Base-by-base conservation (phyloP, 345 rosid genomes). In the Lumnitzera littorea region DNA sequence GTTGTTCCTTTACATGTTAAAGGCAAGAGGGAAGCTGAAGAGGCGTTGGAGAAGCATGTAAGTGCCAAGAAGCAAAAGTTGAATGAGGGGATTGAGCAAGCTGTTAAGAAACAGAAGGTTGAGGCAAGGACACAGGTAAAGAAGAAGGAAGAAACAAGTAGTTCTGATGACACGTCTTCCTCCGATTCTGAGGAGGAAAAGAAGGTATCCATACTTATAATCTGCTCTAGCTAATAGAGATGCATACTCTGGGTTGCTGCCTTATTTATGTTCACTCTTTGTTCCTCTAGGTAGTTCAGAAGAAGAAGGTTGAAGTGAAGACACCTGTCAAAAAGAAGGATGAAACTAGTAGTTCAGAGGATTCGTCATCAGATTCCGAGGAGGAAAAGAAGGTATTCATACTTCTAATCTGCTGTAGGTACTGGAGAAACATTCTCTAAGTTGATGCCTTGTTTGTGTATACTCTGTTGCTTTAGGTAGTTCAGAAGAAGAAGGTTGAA, bases 11-110 rank as follows among this genome's bases (percentile, higher is more conserved):
- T 10, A n/a, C 50, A 58, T 15, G 55, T 47, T 31, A 3, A 55
- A 87, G 97, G 82, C 46, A 91, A 91, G 74, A 82, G 97, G 72
- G 92, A 76, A 48, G 78, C 92, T 36, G 92, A 80, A 53, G 84
- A 73, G 56, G 78, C 70, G 3, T 5, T 78, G 8, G 86, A 77
- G 55, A 79, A 85, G 75, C 63, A 69, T 62, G 78, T 78, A 31
- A 74, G 49, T 66, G 76, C 69, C 0, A 91, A 87, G 81, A 91
- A 87, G 82, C 89, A 76, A 72, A 90, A 90, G 84, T 72, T 51
- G 17, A 71, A 78, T 15, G 68, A 60, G 3, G 75, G 48, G 29
- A 78, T 75, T 47, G 72, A 68, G 15, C 81, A 77, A 53, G 81
- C 85, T 63, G 72, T 75, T 20, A 27, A 64, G 57, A 83, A 81